Evolutionary conservation across 2,329 filamentous ascomycete species (phyloP).

Genomic region (Penicillium psychrosexuale): DNA sequence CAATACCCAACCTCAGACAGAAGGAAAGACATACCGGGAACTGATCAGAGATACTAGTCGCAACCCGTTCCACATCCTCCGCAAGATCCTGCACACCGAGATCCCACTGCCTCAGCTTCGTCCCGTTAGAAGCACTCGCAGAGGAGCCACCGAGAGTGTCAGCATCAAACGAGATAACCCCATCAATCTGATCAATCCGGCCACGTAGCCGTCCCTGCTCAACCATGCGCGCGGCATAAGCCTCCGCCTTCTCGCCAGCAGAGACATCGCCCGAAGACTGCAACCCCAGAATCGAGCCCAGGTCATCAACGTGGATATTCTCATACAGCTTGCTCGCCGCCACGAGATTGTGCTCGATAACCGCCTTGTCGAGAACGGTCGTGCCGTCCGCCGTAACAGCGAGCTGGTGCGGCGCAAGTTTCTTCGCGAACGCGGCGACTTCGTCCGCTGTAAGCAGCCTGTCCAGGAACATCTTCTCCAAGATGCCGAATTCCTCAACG

Average conservation of each 20-base stretch:
- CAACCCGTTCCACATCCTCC: constrained; percentile 85
- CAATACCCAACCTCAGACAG: neutral
- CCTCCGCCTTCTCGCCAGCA: constrained; percentile 73
- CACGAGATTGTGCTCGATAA: constrained; percentile 93
- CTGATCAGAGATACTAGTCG: constrained; percentile 73
- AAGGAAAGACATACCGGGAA: constrained; percentile 62
- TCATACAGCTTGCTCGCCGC: constrained; percentile 75
- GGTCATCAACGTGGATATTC: constrained; percentile 71
- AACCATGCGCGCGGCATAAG: constrained; percentile 91
- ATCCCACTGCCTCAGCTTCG: constrained; percentile 82
- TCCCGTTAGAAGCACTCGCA: constrained; percentile 45
- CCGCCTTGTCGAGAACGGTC: constrained; percentile 87
- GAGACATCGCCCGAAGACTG: constrained; percentile 48
- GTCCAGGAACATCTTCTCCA: constrained; percentile 98
- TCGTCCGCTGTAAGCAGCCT: constrained; percentile 77
- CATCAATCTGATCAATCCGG: constrained; percentile 89
- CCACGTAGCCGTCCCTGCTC: constrained; percentile 86
- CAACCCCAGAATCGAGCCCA: constrained; percentile 75
- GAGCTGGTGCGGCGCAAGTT: constrained; percentile 81
- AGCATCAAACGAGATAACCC: constrained; percentile 79
- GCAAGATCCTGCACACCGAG: constrained; percentile 79
- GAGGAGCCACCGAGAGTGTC: constrained; percentile 66
- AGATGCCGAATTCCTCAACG: constrained; percentile 76
- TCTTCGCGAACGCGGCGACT: constrained; percentile 78
- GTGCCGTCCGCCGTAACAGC: constrained; percentile 85